Conservation (phyloP, 176 grass and related monocot species). For the Hyparrhenia diplandra region DNA sequence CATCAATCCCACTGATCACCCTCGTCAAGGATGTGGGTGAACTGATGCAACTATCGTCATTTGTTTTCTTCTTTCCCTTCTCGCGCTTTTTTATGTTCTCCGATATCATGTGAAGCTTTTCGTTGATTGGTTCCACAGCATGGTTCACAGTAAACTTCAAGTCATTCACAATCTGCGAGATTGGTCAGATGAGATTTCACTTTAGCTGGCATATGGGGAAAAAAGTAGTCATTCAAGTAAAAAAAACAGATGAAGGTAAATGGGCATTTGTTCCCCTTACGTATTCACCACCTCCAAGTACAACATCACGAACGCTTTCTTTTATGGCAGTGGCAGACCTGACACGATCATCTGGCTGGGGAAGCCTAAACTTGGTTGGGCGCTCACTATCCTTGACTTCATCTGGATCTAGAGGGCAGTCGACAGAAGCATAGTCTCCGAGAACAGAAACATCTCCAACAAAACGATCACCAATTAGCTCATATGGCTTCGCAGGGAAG, state of each 20-base stretch:
- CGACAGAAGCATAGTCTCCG: constrained; percentile 78
- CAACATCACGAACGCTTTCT: constrained; percentile 83
- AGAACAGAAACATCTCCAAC: constrained; percentile 70
- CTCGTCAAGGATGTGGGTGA: constrained; percentile 44
- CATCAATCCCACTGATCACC: constrained; percentile 77
- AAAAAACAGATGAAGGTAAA: neutral
- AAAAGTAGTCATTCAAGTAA: neutral
- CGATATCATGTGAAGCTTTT: constrained; percentile 80
- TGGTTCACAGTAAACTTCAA: constrained; percentile 94
- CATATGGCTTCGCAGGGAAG: constrained; percentile 76
- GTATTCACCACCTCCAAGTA: constrained; percentile 87
- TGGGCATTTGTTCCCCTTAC: constrained; percentile 38
- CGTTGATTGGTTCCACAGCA: constrained; percentile 78
- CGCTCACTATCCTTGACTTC: constrained; percentile 84
- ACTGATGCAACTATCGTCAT: constrained; percentile 70
- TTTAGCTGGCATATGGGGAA: neutral
- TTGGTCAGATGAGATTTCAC: neutral
- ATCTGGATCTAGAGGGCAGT: constrained; percentile 80
- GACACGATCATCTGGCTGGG: constrained; percentile 37
- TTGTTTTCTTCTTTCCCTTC: constrained; percentile 55
- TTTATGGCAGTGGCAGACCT: constrained; percentile 61
- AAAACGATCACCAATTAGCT: constrained; percentile 56
- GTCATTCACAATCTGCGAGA: constrained; percentile 80
- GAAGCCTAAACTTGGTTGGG: constrained; percentile 64
- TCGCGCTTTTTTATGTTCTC: constrained; percentile 84